Evolutionary conservation across 345 rosid species (phyloP), one percentile per base, ranked within the genome.

Genomic region (Hypericum perforatum): DNA sequence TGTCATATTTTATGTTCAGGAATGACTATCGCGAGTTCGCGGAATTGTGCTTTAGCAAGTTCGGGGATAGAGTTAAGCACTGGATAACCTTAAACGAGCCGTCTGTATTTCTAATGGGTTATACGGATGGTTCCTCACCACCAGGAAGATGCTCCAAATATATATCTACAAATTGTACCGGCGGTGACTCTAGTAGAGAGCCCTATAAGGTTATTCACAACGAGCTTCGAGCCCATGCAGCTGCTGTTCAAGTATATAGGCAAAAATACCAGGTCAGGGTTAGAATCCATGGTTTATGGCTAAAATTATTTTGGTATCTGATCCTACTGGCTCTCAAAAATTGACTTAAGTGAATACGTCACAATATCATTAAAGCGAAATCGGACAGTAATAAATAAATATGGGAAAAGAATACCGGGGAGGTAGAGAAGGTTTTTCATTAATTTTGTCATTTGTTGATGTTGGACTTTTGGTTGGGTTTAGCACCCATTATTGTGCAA

Each of bases 11-110:
- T 15, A 38, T 16, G 14, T 54, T 40, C 43, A 63, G 67, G 59
- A n/a, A 56, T 14, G 61, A 56, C 38, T 63, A 7, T 7, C 9
- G 12, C 0, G 61, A 56, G 0, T 63, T 11, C 10, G 56, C 39
- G 11, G 45, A 63, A 0, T 12, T 63, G 1, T 63, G 67, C 39
- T 63, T 56, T 12, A 15, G 43, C 16, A 38, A 56, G 43, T 63
- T 63, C 9, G 67, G 67, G 0, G 67, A 56, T 12, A 43, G 61
- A 43, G 67, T 63, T 44, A 63, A 63, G 40, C 7, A 32, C 9
- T 63, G 67, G 67, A 41, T 43, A 0, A 63, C 67, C 0, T 0
- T 63, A 5, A 63, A 63, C 2, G 67, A 63, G 7, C 67, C 67
- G 7, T 0, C 5, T 7, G 11, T 12, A 0, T 6, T 55, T 22